Conservation (phyloP, 2,329 filamentous ascomycete genomes). For the Emmonsiellopsis sp. region DNA sequence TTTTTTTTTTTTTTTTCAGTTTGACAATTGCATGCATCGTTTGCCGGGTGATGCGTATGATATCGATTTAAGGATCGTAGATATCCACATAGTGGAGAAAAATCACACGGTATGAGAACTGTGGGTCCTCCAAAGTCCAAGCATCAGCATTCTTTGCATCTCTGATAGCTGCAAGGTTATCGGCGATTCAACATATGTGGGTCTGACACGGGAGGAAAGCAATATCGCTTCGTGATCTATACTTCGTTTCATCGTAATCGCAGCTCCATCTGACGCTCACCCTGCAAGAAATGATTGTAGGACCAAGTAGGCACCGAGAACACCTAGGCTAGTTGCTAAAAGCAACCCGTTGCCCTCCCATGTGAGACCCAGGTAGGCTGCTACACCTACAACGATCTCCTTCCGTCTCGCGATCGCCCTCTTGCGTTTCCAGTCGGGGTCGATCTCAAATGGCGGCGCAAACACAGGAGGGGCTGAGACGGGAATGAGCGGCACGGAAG, state of each 20-base stretch:
- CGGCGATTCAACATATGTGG: no score
- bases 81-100: no score
- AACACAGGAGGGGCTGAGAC: slow-evolving; percentile 22
- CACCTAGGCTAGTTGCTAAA: slow-evolving; percentile 27
- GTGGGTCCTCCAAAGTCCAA: no score
- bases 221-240: no score
- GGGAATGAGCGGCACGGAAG: slow-evolving; percentile 51
- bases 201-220: no score
- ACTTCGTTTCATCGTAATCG: background rate
- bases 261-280: background rate
- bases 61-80: no score
- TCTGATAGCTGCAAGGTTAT: no score
- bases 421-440: slow-evolving; percentile 46
- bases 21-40: no score
- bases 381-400: slow-evolving; percentile 51
- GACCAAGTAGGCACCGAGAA: slow-evolving; percentile 33
- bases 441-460: slow-evolving; percentile 47
- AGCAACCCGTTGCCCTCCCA: slow-evolving; percentile 37
- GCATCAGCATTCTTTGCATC: no score
- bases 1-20: no score
- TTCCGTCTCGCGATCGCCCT: slow-evolving; percentile 45
- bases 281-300: slow-evolving; percentile 26
- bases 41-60: no score
- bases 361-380: slow-evolving; percentile 44
- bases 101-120: no score